These are phyloP conservation scores for Aspergillus tubingensis DNA, from an alignment of 2,329 filamentous ascomycete genomes.

Conservation along the genomic window DNA sequence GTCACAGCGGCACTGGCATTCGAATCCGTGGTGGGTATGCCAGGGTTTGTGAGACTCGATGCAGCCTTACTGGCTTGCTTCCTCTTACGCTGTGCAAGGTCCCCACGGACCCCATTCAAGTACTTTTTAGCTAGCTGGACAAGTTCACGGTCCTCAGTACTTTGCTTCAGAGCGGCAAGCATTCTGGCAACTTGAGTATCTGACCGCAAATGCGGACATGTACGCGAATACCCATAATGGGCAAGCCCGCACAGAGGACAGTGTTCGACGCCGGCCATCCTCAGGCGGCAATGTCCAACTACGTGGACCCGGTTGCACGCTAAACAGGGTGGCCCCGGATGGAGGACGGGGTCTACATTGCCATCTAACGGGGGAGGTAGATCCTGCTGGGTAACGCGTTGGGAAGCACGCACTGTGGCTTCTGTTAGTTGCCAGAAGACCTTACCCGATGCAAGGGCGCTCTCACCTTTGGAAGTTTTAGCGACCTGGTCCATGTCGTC, in stretches of 20 bases:
- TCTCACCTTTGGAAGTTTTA: conserved; percentile 26
- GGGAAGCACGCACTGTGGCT: conserved; percentile 39
- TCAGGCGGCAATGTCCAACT: conserved; percentile 62
- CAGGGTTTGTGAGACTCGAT: conserved; percentile 3
- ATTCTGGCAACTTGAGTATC: conserved; percentile 66
- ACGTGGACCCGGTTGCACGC: conserved; percentile 59
- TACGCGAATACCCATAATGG: conserved; percentile 58
- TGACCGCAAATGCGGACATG: conserved; percentile 64
- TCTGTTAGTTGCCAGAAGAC: conserved; percentile 12
- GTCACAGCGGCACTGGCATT: neutral
- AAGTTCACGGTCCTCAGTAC: conserved; percentile 56
- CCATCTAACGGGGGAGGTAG: conserved; percentile 22
- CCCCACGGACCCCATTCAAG: conserved; percentile 57
- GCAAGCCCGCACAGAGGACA: conserved; percentile 67
- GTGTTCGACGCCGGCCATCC: conserved; percentile 59
- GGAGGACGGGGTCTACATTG: conserved; percentile 11
- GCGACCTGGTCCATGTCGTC: conserved; percentile 28
- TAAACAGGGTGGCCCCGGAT: conserved; percentile 44
- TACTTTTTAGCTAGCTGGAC: conserved; percentile 59
- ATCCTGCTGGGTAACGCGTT: conserved; percentile 32
- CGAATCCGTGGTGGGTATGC: neutral
- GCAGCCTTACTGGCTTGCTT: conserved; percentile 23
- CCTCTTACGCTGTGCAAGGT: conserved; percentile 56
- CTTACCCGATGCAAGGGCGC: neutral
- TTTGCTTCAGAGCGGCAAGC: conserved; percentile 62